These are phyloP conservation scores for Coccinonectria pachysandricola DNA, from an alignment of 2,329 filamentous ascomycete genomes.

Conservation along the genomic window DNA sequence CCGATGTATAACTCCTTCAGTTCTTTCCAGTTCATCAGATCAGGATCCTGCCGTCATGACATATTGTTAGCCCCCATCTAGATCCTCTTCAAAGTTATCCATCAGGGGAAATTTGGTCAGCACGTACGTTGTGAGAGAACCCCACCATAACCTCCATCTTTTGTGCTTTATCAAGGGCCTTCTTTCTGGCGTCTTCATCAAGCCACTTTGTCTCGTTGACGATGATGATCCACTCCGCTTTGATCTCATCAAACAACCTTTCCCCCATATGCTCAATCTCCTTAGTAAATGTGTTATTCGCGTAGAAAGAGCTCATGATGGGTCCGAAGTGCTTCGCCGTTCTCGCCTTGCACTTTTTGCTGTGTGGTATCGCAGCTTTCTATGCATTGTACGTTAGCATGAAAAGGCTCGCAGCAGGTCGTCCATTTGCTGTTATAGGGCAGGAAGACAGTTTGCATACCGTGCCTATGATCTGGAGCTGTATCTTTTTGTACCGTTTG, in stretches of 20 bases:
- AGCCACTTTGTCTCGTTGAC: conserved; percentile 6
- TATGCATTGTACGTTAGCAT: no score
- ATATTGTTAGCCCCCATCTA: no score
- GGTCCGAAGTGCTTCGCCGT: conserved; percentile 5
- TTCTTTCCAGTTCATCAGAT: conserved; percentile 1
- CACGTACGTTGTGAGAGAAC: conserved; percentile 3
- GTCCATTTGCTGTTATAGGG: no score
- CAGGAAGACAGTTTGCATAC: no score
- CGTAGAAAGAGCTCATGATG: conserved; percentile 3
- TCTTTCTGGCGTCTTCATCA: conserved; percentile 1
- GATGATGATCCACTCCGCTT: conserved; percentile 1
- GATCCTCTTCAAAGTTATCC: no score
- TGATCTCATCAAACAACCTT: conserved; percentile 2
- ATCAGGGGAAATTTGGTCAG: not conserved
- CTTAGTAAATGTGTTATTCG: conserved; percentile 1
- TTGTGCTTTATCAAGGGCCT: conserved; percentile 3
- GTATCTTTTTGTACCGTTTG: not conserved
- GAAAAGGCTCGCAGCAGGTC: conserved; percentile 1
- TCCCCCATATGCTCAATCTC: not conserved
- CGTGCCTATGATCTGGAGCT: conserved; percentile 2
- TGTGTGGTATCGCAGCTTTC: not conserved
- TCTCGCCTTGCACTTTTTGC: conserved; percentile 2
- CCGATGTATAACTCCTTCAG: conserved; percentile 4
- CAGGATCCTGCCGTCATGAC: conserved; percentile 1
- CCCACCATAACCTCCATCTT: conserved; percentile 2